Evolutionary conservation across 495 filamentous ascomycete genomes (phyloP), one percentile per base, ranked within the genome.

Genomic region (Amniculicola lignicola): DNA sequence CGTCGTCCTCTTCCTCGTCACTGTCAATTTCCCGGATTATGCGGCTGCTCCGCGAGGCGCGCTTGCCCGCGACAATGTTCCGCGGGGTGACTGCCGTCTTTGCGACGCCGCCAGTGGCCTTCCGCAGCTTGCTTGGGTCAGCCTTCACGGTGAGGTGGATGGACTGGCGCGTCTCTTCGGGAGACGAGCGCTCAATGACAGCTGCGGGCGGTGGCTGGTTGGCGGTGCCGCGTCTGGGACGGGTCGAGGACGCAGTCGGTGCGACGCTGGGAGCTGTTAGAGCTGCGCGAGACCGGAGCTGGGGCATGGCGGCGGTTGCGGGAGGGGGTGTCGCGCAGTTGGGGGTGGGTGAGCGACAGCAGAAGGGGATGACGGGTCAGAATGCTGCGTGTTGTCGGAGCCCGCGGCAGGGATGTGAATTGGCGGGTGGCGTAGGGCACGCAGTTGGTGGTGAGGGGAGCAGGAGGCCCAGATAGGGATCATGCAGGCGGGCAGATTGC

Each of bases 131-230:
- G 73, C 77, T 86, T 25, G 88, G 81, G 4, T 88, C 83, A 65
- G 92, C 84, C 74, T 90, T 95, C 61, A 96, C 83, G 24, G 86
- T 94, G 41, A 96, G 74, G 67, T 82, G 81, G 48, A 92, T 80
- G 54, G 86, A 84, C 69, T 79, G 80, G 55, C 74, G 76, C 31
- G 73, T 72, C 54, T 81, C 79, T 64, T 77, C 78, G 47, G 79
- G 65, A 25, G 81, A 80, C 62, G 69, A 67, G 45, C 70, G 63
- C 53, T 69, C 65, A 62, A 79, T 76, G 71, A 74, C 63, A 74
- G 75, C 54, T 71, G 71, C 29, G 70, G 74, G 41, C 67, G 73
- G 36, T 67, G 67, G 70, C 75, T 77, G 68, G 45, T 53, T 53
- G 40, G 51, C 39, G 48, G 40, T 58, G 54, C 68, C 51, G 48